These are phyloP conservation scores for Xylaria castorea DNA, from an alignment of 495 filamentous ascomycete genomes.

Conservation along the genomic window DNA sequence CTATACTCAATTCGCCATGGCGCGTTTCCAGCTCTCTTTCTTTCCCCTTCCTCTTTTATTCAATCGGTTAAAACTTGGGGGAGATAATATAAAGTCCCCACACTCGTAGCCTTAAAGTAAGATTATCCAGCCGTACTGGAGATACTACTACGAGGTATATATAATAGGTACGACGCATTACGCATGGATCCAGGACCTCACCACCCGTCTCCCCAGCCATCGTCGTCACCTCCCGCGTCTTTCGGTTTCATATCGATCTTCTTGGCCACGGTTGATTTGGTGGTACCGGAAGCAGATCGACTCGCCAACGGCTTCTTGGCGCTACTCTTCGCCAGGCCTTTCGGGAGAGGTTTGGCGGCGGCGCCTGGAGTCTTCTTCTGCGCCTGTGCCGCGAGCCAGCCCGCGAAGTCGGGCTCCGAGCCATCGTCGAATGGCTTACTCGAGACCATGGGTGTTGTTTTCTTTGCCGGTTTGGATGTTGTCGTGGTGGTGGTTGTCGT, in stretches of 20 bases:
- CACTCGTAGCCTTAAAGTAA: neutral
- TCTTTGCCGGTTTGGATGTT: conserved; percentile 23
- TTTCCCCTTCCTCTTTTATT: neutral
- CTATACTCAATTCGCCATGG: neutral
- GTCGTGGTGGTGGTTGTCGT: conserved; percentile 25
- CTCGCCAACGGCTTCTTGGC: conserved; percentile 43
- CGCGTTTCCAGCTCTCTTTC: neutral
- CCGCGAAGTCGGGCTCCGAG: conserved; percentile 90
- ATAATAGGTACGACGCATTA: neutral
- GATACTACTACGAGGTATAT: neutral
- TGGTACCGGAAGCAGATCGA: conserved; percentile 36
- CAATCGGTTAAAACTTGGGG: neutral
- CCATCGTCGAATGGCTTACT: conserved; percentile 75
- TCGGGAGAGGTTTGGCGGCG: conserved; percentile 70
- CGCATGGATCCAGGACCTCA: conserved; percentile 29
- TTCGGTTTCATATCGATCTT: conserved; percentile 63
- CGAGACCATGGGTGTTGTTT: conserved; percentile 35
- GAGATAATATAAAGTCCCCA: neutral
- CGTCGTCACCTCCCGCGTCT: conserved; percentile 61
- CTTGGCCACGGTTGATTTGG: conserved; percentile 46
- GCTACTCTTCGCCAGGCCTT: conserved; percentile 69
- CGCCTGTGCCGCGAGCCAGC: conserved; percentile 86
- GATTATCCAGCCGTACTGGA: neutral
- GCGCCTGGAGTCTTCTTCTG: conserved; percentile 65
- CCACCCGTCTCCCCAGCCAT: conserved; percentile 77